Evolutionary conservation across 148 eudicot genomes (phyloP), one percentile per base, ranked within the genome.

Genomic region (Polygonum aviculare): DNA sequence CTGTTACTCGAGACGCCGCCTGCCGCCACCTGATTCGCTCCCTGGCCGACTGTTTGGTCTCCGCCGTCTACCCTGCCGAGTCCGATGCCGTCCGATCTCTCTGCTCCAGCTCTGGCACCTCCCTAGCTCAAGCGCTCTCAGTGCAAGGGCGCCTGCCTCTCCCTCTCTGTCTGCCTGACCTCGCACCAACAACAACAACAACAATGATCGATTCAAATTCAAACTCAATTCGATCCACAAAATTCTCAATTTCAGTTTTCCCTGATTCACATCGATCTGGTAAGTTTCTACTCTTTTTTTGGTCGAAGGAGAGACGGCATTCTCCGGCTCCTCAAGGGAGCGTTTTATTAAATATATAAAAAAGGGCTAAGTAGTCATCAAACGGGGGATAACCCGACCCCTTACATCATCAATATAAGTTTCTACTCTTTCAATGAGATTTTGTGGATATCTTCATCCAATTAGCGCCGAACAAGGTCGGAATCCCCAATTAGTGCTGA

Each of bases 71-170:
- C 74, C 97, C 97, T 2, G 75, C 83, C 4, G 82, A 92, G 73
- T 71, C 81, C 22, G 90, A 87, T 31, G 92, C 89, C 15, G 94
- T 92, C 12, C 82, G 84, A 77, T 83, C 85, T 35, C 89, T 92
- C 54, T 92, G 97, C 63, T 82, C 92, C 65, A 92, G 92, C 81
- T 81, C 80, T 48, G 97, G 97, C 62, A 92, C 97, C 52, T 81
- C 88, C 55, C 80, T 92, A n/a, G n/a, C n/a, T n/a, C 16, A 92
- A 92, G 77, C 90, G 97, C 0, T 83, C 90, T 14, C 97, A 92
- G 82, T 92, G 97, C 72, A 85, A 88, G 62, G 80, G 83, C 75
- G 97, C 94, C 52, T 88, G 82, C 36, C 76, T 90, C 75, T 82
- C 90, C 59, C 89, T 92, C 74, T 85, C 94, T 40, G 80, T 72